Base-by-base conservation (phyloP, 306 rosid genomes). In the Aeschynomene evenia region DNA sequence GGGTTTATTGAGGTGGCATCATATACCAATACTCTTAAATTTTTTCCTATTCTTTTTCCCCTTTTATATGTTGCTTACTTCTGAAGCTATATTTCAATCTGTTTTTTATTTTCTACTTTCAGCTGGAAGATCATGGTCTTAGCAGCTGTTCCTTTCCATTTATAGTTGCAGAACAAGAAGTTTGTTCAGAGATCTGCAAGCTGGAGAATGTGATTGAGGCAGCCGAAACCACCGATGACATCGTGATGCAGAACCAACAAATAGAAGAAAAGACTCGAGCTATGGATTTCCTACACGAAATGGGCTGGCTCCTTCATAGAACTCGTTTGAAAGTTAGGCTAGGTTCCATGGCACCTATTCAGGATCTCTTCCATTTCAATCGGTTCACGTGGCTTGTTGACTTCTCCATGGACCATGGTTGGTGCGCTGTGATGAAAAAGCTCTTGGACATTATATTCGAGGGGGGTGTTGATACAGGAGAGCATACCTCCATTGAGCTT, bases 251-350 rank as follows among this genome's bases (percentile, higher is more conserved):
- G 57, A 58, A 69, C 46, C 69, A 63, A 22, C 73, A 64, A 53
- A n/a, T 56, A 59, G 86, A 81, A 70, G 83, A 88, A 63, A 78
- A 84, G 85, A 79, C 82, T 77, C 86, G 59, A 15, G 95, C 91
- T 13, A 43, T 88, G 78, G 86, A 90, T 65, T 90, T 88, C 70
- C 50, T 90, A 63, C 90, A 90, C 20, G 96, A 88, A 84, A 77
- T 88, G 73, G 96, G 96, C 68, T 90, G 96, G 96, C 79, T 90
- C 16, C 91, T 90, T 61, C 96, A 88, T 70, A 90, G 91, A 75
- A 82, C 77, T 72, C 83, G 26, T 0, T 65, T 71, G 65, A 88
- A 81, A 48, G 71, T 65, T 72, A 82, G 91, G 76, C 78, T 87
- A 20, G 86, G 90, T 68, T 59, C 74, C 67, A 31, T 53, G 82